These are phyloP conservation scores for Melaleuca alternifolia DNA, from an alignment of 345 rosid species.

Conservation along the genomic window DNA sequence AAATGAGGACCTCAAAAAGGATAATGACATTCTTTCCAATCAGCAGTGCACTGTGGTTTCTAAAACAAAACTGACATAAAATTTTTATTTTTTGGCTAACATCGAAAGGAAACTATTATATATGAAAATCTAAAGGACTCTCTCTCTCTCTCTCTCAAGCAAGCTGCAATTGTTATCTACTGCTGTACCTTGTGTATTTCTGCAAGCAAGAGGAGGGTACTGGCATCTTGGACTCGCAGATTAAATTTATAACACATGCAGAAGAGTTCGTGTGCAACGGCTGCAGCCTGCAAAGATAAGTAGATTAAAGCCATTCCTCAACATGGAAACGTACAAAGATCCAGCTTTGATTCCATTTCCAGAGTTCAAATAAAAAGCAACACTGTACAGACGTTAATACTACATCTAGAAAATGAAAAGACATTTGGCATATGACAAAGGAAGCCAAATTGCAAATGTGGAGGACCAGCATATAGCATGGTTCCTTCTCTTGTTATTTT, in stretches of 20 bases:
- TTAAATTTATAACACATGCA: constrained; percentile 90
- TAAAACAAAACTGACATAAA: background rate
- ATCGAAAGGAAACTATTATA: background rate
- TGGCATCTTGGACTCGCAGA: constrained; percentile 81
- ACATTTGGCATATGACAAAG: background rate
- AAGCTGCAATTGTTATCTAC: background rate
- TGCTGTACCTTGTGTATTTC: constrained; percentile 88
- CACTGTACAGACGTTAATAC: background rate
- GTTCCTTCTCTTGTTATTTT: background rate
- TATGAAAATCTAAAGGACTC: background rate
- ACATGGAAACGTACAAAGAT: background rate
- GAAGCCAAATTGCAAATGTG: background rate
- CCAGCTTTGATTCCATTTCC: background rate
- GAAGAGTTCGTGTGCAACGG: constrained; percentile 79
- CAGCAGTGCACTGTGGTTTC: background rate
- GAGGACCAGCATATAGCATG: background rate
- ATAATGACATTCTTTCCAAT: background rate
- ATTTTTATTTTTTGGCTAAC: background rate
- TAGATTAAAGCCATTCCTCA: background rate
- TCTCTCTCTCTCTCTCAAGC: background rate
- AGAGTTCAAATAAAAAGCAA: background rate
- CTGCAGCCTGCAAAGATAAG: constrained; percentile 59
- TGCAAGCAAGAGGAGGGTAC: constrained; percentile 83
- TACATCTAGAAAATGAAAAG: background rate
- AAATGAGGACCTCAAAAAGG: background rate